A percentile compares a stretch with the other conserved stretches of the same genome.
Conservation (phyloP, 2,329 filamentous ascomycete species). For the Cercospora beticola region DNA sequence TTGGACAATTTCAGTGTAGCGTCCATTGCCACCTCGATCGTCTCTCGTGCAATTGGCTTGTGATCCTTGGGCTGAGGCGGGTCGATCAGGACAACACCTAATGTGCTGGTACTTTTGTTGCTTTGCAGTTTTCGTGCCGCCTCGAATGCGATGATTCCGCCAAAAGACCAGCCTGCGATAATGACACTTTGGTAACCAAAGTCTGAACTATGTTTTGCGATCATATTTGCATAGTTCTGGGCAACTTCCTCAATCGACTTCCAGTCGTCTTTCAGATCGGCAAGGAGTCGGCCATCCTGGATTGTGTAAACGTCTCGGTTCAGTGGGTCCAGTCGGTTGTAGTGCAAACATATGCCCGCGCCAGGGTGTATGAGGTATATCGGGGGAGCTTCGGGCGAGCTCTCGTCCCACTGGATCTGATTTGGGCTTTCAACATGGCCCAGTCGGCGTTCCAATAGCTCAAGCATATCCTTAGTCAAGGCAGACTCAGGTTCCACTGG, state of each 20-base stretch:
- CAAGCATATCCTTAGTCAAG: slow-evolving; percentile 2
- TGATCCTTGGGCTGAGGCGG: slow-evolving; percentile 11
- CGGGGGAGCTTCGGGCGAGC: not conserved
- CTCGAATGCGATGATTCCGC: slow-evolving; percentile 16
- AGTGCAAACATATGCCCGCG: slow-evolving; percentile 11
- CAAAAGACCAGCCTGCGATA: slow-evolving; percentile 14
- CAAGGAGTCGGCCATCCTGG: slow-evolving; percentile 5
- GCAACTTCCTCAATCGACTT: slow-evolving; percentile 11
- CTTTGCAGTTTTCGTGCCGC: slow-evolving; percentile 3
- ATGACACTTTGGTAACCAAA: not conserved
- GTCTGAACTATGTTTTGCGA: not conserved
- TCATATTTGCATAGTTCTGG: not conserved
- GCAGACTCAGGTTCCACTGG: not conserved
- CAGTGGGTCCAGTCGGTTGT: slow-evolving; percentile 1
- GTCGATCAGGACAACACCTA: slow-evolving; percentile 14
- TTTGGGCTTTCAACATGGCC: slow-evolving; percentile 1
- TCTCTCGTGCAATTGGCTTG: slow-evolving; percentile 10
- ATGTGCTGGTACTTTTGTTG: not conserved
- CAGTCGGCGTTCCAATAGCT: slow-evolving; percentile 5
- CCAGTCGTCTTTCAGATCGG: slow-evolving; percentile 13
- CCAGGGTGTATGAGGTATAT: slow-evolving; percentile 15
- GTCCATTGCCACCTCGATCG: slow-evolving; percentile 13
- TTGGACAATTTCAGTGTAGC: not conserved
- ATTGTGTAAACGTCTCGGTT: slow-evolving; percentile 9
- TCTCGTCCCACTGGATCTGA: slow-evolving; percentile 5